These are phyloP conservation scores for Quercus tomentella DNA, from an alignment of 331 rosid genomes.

Conservation along the genomic window DNA sequence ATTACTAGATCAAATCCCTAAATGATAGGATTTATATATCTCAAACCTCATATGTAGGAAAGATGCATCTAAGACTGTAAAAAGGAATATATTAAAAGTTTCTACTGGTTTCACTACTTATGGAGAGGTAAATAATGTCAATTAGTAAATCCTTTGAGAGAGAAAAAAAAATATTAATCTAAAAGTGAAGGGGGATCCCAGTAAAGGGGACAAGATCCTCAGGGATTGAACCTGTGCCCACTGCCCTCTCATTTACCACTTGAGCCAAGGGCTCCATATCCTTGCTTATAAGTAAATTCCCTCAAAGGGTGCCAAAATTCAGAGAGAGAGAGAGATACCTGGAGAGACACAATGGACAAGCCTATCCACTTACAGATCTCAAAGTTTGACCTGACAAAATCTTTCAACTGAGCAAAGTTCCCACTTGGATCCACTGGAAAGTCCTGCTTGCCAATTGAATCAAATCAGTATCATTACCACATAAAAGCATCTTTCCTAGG, in stretches of 20 bases:
- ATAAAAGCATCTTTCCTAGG: neutral
- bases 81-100: neutral
- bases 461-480: constrained; percentile 8
- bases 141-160: too few relatives aligned
- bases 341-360: constrained; percentile 53
- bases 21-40: neutral
- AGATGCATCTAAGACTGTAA: neutral
- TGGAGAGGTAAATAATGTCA: neutral
- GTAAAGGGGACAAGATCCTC: too few relatives aligned
- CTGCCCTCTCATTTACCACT: too few relatives aligned
- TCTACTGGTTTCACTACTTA: neutral
- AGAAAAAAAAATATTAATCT: too few relatives aligned
- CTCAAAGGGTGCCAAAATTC: neutral
- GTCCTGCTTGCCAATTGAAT: constrained; percentile 49
- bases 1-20: neutral
- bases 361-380: constrained; percentile 78
- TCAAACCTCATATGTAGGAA: neutral
- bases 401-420: constrained; percentile 55
- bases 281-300: neutral
- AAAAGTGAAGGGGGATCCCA: too few relatives aligned
- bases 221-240: too few relatives aligned
- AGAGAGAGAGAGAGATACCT: constrained; percentile 44
- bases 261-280: neutral
- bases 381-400: constrained; percentile 57
- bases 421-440: constrained; percentile 74